Percentiles rank a stretch among this genome's conserved stretches.
Conservation (phyloP, 179 eudicot genomes). For the Silene noctiflora region DNA sequence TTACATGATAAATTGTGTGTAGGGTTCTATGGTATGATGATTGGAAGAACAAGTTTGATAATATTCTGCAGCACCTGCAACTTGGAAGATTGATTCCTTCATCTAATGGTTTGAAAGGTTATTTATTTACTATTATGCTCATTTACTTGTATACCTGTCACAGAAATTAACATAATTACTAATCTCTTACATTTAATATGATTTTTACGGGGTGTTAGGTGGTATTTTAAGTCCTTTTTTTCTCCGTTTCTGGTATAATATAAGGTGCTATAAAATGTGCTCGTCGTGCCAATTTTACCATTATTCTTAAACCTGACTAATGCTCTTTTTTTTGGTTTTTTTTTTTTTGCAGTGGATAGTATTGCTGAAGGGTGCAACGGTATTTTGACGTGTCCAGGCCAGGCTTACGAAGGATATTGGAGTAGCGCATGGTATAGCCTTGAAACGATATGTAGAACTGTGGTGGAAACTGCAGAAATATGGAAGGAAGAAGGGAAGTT, state of each 20-base stretch:
- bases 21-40: conserved; percentile 61
- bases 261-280: no score
- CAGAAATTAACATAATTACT: background rate
- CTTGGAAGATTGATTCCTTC: conserved; percentile 18
- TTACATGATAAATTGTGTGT: conserved; percentile 17
- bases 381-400: conserved; percentile 24
- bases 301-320: conserved; percentile 2
- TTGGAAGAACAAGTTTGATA: conserved; percentile 50
- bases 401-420: conserved; percentile 49
- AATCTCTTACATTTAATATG: background rate
- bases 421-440: conserved; percentile 47
- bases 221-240: background rate
- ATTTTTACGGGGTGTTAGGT: background rate
- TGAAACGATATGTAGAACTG: conserved; percentile 49
- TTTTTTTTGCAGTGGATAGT: conserved; percentile 37
- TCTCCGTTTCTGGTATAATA: no score
- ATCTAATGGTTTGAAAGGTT: conserved; percentile 32
- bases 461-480: conserved; percentile 53
- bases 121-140: background rate
- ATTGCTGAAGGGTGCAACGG: conserved; percentile 16
- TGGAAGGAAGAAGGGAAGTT: conserved; percentile 75
- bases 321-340: background rate
- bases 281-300: background rate
- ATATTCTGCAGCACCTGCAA: conserved; percentile 32
- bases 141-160: background rate